Conservation (phyloP, 148 eudicot species). For the Rhododendron ferrugineum region DNA sequence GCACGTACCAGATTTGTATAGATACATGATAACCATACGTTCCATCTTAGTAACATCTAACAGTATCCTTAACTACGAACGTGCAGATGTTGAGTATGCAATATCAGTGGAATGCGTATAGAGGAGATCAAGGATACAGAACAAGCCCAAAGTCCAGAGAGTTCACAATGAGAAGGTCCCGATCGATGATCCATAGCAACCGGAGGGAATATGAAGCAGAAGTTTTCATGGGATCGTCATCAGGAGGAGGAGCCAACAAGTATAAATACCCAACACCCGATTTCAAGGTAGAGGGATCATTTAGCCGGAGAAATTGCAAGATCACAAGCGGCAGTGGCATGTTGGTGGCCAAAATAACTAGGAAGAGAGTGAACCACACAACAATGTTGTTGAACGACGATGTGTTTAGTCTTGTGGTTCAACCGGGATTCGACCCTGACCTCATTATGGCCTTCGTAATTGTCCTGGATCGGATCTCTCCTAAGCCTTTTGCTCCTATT, state of each 20-base stretch:
- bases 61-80: background rate
- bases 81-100: constrained; percentile 13
- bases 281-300: constrained; percentile 22
- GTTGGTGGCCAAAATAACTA: constrained; percentile 19
- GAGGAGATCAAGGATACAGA: constrained; percentile 11
- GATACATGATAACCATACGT: background rate
- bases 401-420: constrained; percentile 16
- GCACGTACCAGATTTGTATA: background rate
- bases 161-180: background rate
- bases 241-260: background rate
- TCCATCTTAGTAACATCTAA: background rate
- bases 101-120: constrained; percentile 19
- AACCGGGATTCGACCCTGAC: constrained; percentile 16
- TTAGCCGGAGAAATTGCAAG: constrained; percentile 23
- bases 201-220: constrained; percentile 15
- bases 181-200: background rate
- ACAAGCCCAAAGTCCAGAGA: background rate
- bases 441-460: constrained; percentile 24
- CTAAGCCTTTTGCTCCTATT: constrained; percentile 16
- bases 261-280: background rate
- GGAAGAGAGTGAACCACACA: constrained; percentile 16
- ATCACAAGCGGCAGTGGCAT: background rate
- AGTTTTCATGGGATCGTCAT: constrained; percentile 10
- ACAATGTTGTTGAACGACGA: constrained; percentile 17
- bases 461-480: constrained; percentile 23